A percentile compares a stretch with the other conserved stretches of the same genome.
Conservation (phyloP, 768 basidiomycete species). For the Gautieria morchelliformis region DNA sequence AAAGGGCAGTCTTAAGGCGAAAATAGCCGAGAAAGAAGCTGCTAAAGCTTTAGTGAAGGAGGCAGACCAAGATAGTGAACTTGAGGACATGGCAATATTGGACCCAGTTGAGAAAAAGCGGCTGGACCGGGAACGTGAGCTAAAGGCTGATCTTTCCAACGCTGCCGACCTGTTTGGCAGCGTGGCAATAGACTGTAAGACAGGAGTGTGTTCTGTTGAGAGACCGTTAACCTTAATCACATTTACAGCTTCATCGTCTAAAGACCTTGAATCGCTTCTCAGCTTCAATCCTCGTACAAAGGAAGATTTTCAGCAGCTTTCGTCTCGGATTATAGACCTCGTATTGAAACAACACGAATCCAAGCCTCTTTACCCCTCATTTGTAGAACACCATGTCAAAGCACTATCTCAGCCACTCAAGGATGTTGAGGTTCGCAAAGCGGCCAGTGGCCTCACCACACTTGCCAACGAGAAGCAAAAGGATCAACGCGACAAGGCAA, state of each 20-base stretch:
- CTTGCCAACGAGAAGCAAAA: slow-evolving; percentile 94
- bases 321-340: slow-evolving; percentile 60
- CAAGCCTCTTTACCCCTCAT: slow-evolving; percentile 75
- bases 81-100: slow-evolving; percentile 54
- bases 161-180: slow-evolving; percentile 76
- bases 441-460: slow-evolving; percentile 71
- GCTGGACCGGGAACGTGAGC: slow-evolving; percentile 68
- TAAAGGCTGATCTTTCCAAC: slow-evolving; percentile 80
- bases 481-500: slow-evolving; percentile 75
- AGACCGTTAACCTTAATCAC: background rate
- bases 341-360: slow-evolving; percentile 70
- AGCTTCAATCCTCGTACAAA: slow-evolving; percentile 79
- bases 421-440: slow-evolving; percentile 89
- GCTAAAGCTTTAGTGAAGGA: slow-evolving; percentile 44
- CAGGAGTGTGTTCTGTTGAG: slow-evolving; percentile 39
- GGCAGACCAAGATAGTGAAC: slow-evolving; percentile 41
- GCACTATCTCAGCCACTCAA: slow-evolving; percentile 68
- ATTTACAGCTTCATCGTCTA: slow-evolving; percentile 47
- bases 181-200: slow-evolving; percentile 32
- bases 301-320: slow-evolving; percentile 75
- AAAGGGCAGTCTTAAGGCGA: slow-evolving; percentile 86
- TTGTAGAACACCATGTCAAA: slow-evolving; percentile 77
- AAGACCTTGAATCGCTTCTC: slow-evolving; percentile 62
- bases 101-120: slow-evolving; percentile 74
- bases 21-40: slow-evolving; percentile 87